Evolutionary conservation across 352 stramenopile species (phyloP), one percentile per base, ranked within the genome.

Genomic region (Pythium aphanidermatum): DNA sequence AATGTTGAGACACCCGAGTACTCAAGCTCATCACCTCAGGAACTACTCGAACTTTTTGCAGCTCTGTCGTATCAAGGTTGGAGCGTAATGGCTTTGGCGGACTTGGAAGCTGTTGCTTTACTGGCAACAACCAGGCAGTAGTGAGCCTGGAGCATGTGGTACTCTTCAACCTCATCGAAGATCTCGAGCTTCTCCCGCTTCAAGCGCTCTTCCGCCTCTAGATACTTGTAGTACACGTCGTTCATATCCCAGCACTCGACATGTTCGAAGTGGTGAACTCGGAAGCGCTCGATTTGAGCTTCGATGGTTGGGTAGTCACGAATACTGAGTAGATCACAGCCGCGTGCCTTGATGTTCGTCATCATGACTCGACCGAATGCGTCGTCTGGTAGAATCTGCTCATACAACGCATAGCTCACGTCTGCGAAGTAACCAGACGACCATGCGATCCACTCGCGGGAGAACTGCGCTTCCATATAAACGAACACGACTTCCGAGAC

Each of bases 81-180:
- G 19, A 64, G 44, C 6, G 49, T 20, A 16, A 64, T 51, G 11
- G 55, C 49, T n/a, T 34, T 40, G 5, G 55, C 55, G 0, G 55
- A 51, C 11, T 33, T 53, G 13, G 55, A 59, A 0, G 19, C 20
- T 12, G 37, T 34, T 1, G 27, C 30, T 27, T 59, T 64, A 31
- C 48, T 59, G 20, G 55, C 55, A 16, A 64, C 77, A 13, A 95
- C 76, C 41, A 97, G 35, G 39, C 85, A 96, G 42, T 97, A 97
- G 62, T 97, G 88, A 1, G 68, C 74, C 38, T 96, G 86, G 37
- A 97, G 68, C 55, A 97, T 55, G 65, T 96, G 79, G 58, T 90
- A 97, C 51, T 97, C 88, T 54, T 97, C 88, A 12, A 96, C 55
- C 47, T 97, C 88, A 54, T 97, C 88, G 58, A 97, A 96, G 35